Conservation (phyloP, 2,329 filamentous ascomycete species). For the Fusarium protoensiforme region DNA sequence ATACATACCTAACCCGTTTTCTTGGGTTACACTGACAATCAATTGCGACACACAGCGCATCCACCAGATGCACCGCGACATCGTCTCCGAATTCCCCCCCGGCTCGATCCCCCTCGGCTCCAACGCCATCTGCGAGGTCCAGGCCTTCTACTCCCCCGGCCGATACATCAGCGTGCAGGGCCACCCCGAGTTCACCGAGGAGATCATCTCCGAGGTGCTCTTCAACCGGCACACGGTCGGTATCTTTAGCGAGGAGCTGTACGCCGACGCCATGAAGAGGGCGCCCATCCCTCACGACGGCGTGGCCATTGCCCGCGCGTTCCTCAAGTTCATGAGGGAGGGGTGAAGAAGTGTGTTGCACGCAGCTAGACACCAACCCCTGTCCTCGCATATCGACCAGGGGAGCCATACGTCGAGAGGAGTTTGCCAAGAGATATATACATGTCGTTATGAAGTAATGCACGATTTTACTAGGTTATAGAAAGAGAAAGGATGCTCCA, state of each 20-base stretch:
- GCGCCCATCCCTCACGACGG: slow-evolving; percentile 81
- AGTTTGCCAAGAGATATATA: neutral
- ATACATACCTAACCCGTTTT: slow-evolving; percentile 65
- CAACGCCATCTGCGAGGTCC: slow-evolving; percentile 54
- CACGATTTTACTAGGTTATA: slow-evolving; percentile 11
- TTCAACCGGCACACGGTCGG: slow-evolving; percentile 70
- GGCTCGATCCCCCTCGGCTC: slow-evolving; percentile 54
- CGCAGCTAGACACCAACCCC: neutral
- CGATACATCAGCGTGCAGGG: slow-evolving; percentile 57
- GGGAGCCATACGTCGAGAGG: neutral
- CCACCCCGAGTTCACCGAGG: slow-evolving; percentile 58
- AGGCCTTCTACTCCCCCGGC: slow-evolving; percentile 55
- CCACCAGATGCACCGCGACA: slow-evolving; percentile 62
- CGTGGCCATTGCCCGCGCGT: slow-evolving; percentile 76
- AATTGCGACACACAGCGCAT: slow-evolving; percentile 44
- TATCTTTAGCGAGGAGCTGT: slow-evolving; percentile 76
- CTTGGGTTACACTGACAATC: slow-evolving; percentile 63
- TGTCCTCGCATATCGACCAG: neutral
- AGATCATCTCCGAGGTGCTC: slow-evolving; percentile 53
- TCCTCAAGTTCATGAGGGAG: slow-evolving; percentile 81
- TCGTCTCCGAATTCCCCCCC: slow-evolving; percentile 53
- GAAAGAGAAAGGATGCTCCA: neutral
- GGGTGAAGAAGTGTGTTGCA: slow-evolving; percentile 39
- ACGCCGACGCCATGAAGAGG: slow-evolving; percentile 73
- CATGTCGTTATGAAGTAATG: slow-evolving; percentile 7